Conservation (phyloP, 208 protist species). For the Leishmania major region DNA sequence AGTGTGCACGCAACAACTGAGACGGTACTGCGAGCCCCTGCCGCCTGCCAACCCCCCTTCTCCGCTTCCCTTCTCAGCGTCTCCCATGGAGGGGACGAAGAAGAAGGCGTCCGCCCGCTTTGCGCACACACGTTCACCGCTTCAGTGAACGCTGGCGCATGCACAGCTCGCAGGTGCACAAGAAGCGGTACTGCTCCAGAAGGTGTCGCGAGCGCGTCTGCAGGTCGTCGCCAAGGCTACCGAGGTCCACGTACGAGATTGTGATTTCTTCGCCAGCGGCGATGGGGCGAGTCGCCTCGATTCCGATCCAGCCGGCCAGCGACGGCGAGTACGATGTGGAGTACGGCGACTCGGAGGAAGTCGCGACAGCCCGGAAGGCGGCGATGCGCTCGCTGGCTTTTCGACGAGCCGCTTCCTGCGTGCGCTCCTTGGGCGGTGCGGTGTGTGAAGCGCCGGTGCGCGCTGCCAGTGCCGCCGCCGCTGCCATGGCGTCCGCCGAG, state of each 20-base stretch:
- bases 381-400: constrained; percentile 3
- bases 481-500: constrained; percentile 21
- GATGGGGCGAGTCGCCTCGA: constrained; percentile 63
- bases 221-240: constrained; percentile 45
- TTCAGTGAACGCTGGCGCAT: constrained; percentile 32
- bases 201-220: constrained; percentile 42
- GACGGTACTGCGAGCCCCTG: neutral
- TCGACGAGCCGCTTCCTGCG: constrained; percentile 3
- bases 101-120: neutral
- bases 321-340: constrained; percentile 17
- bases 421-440: neutral
- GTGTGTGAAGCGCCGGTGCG: neutral
- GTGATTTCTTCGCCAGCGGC: constrained; percentile 75
- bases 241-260: constrained; percentile 82
- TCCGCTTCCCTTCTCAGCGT: neutral
- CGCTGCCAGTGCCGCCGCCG: neutral
- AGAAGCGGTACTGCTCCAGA: constrained; percentile 74
- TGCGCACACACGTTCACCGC: too few relatives aligned
- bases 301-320: constrained; percentile 35
- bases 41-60: neutral
- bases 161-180: constrained; percentile 64
- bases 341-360: constrained; percentile 16
- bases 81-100: neutral
- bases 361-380: constrained; percentile 24
- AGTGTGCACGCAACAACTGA: neutral